Percentiles rank a stretch among this genome's conserved stretches.
phyloP scores from a whole-genome alignment of 2,329 filamentous ascomycete species.

The Fusarium sp. region DNA sequence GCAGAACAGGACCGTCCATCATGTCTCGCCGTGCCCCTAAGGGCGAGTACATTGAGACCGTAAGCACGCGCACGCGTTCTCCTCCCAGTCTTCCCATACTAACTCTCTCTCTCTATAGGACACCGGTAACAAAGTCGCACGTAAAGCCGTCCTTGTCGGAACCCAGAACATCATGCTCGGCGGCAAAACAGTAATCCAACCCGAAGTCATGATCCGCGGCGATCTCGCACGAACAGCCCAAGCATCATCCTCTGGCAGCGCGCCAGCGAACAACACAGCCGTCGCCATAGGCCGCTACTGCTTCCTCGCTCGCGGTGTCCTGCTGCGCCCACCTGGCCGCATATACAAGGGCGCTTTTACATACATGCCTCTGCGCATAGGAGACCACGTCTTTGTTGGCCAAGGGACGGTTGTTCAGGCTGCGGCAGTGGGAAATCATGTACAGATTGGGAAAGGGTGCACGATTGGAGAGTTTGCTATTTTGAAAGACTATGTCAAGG shows the following conservation, averaged over 20 bases:
- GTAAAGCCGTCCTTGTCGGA: slow-evolving; percentile 90
- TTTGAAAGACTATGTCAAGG: slow-evolving; percentile 91
- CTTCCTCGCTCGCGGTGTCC: slow-evolving; percentile 82
- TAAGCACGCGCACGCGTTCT: slow-evolving; percentile 56
- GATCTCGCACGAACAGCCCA: slow-evolving; percentile 78
- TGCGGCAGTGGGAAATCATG: slow-evolving; percentile 85
- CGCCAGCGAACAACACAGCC: slow-evolving; percentile 70
- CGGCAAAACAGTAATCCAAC: slow-evolving; percentile 95
- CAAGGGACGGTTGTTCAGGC: slow-evolving; percentile 82
- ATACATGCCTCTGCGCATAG: slow-evolving; percentile 91
- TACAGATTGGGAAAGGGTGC: slow-evolving; percentile 83
- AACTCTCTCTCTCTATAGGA: slow-evolving; percentile 68
- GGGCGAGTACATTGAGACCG: slow-evolving; percentile 97
- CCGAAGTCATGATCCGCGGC: slow-evolving; percentile 92
- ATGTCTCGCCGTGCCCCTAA: slow-evolving; percentile 85
- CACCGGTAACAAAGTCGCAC: slow-evolving; percentile 97
- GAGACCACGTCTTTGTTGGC: slow-evolving; percentile 94
- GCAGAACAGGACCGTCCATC: slow-evolving; percentile 45
- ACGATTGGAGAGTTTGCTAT: slow-evolving; percentile 89
- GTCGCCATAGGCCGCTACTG: slow-evolving; percentile 94
- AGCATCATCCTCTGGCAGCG: slow-evolving; percentile 56
- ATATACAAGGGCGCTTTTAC: slow-evolving; percentile 83
- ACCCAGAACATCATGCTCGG: slow-evolving; percentile 98
- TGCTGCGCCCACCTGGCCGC: slow-evolving; percentile 85
- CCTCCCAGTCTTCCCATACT: background rate